Evolutionary conservation across 2,329 filamentous ascomycete species (phyloP), one percentile per base, ranked within the genome.

Genomic region (Hymenoscyphus linearis): DNA sequence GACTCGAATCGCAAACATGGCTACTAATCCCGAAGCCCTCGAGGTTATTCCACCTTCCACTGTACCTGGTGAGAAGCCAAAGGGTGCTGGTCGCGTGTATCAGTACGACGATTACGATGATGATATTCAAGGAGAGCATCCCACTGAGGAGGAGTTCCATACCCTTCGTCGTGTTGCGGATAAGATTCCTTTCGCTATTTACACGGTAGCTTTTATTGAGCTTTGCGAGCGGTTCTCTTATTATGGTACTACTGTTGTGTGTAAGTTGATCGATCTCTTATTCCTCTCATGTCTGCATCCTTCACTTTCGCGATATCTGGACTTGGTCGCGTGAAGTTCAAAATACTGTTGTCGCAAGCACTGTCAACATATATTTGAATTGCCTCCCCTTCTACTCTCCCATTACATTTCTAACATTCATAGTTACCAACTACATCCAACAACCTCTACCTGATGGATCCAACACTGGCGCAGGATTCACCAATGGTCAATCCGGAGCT

Each of bases 141-240:
- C 69, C 9, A 70, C 67, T 4, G 65, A 69, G 25, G 66, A 70
- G 44, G 68, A 71, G 18, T 57, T 67, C 14, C 61, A 64, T 16
- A 67, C 66, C 31, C 63, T 71, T 12, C 67, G 69, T 26, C 53
- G 69, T 58, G 66, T 70, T 4, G 56, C 67, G 13, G 68, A 66
- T 55, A 61, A 64, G 37, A 70, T 72, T 31, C 67, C 68, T 44
- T 69, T 60, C 65, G 59, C 40, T 9, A 68, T 67, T 16, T 73
- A 71, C 56, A 85, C 81, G 5, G 78, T 88, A 59, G 84, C 82
- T 1, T 84, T 87, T 66, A 80, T 87, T 53, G 85, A 88, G 73
- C 71, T 87, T 54, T 86, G 83, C 73, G 84, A 86, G 72, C 79
- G 84, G 26, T 86, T 86, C 70, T 82, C 59, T 4, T 87, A 85